These are phyloP conservation scores for Sarcomyxa edulis DNA, from an alignment of 768 basidiomycete genomes.

Conservation along the genomic window DNA sequence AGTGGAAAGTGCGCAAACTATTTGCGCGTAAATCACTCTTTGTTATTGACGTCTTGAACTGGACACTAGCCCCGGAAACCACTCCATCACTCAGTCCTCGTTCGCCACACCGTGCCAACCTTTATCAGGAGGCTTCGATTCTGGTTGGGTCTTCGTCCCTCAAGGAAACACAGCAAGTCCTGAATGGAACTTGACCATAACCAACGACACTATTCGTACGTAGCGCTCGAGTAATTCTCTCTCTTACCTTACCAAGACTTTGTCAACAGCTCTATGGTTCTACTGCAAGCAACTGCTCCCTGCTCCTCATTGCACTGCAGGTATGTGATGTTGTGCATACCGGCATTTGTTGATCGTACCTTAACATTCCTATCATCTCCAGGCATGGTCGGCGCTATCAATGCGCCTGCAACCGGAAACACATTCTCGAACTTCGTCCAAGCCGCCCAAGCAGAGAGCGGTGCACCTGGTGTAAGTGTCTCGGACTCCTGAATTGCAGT, in stretches of 20 bases:
- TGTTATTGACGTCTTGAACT: too few relatives aligned
- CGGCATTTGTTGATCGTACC: not conserved
- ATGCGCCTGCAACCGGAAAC: slow-evolving; percentile 39
- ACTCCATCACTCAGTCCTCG: slow-evolving; percentile 47
- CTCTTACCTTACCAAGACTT: slow-evolving; percentile 13
- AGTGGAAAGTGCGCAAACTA: slow-evolving; percentile 31
- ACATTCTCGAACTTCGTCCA: slow-evolving; percentile 32
- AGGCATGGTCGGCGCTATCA: slow-evolving; percentile 51
- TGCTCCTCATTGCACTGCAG: slow-evolving; percentile 33
- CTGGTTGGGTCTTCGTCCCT: slow-evolving; percentile 45
- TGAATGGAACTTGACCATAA: slow-evolving; percentile 47
- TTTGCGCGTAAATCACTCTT: too few relatives aligned
- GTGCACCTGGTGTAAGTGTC: slow-evolving; percentile 26
- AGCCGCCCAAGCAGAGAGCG: slow-evolving; percentile 24
- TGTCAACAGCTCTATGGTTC: slow-evolving; percentile 45
- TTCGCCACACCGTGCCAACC: slow-evolving; percentile 42
- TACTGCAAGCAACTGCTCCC: slow-evolving; percentile 47
- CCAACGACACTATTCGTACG: slow-evolving; percentile 39
- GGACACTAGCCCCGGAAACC: slow-evolving; percentile 52
- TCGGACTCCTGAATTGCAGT: too few relatives aligned
- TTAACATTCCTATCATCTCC: not conserved
- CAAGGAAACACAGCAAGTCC: too few relatives aligned
- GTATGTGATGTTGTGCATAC: slow-evolving; percentile 15
- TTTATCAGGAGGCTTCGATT: slow-evolving; percentile 43
- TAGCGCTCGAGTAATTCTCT: slow-evolving; percentile 4